Base-by-base conservation (phyloP, 352 stramenopile genomes). In the Pythium graminicola region DNA sequence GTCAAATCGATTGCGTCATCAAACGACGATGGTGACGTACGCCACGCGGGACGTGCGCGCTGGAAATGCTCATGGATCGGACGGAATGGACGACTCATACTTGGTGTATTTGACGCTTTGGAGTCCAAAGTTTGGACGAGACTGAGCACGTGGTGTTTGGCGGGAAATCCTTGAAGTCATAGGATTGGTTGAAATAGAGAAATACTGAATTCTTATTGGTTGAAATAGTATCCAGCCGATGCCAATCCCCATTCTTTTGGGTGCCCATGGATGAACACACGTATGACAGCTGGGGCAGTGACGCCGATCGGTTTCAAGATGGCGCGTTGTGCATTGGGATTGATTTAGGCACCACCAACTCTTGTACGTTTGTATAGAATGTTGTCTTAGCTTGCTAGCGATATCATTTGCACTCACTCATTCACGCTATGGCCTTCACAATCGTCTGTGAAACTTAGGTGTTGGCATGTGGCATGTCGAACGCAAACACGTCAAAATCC, bases 341-440 rank as follows among this genome's bases (percentile, higher is more conserved):
- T 67, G 97, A 99, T 81, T 81, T 99, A 53, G 97, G 97, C 67
- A 99, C 97, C 8, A 99, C 97, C 22, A 99, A 99, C 80, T 99
- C 95, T 16, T 99, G 97, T 91, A 63, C 62, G 64, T 54, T 11
- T 6, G 16, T 16, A n/a, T n/a, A n/a, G n/a, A n/a, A n/a, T n/a
- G n/a, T 14, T 36, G 11, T 20, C 2, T 33, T n/a, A 11, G 36
- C 20, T 24, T 10, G 2, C 13, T 11, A 17, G 1, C 11, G 23
- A 22, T 45, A 39, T 11, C 13, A 23, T 32, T 42, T n/a, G 33
- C 53, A 31, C 17, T 1, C 1, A 3, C 7, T 11, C 9, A 22
- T 7, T 16, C 19, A 5, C 9, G 20, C 52, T 59, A 28, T n/a
- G 16, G 40, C 27, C 52, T 20, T 24, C 42, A n/a, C 42, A 61